Evolutionary conservation across 2,329 filamentous ascomycete species (phyloP), one percentile per base, ranked within the genome.

Genomic region (Apiospora rasikravindrae): DNA sequence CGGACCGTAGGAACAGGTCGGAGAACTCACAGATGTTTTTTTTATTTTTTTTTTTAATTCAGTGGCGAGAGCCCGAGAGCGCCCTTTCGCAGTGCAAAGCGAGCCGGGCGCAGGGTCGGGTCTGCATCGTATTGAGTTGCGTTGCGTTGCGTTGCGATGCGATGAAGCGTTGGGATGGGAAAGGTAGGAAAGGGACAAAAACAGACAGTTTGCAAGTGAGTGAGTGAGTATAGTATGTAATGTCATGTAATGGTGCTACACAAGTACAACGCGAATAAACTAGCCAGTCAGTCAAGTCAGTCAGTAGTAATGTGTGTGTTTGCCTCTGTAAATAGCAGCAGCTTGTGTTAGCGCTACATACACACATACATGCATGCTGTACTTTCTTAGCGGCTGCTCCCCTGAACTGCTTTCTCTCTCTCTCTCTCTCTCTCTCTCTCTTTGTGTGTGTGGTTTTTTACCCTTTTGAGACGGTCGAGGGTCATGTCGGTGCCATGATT

Each of bases 1-100:
- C 57, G 57, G 57, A 64, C 57, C 40, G 40, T 13, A 40, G 40
- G 33, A 33, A 57, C 53, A 57, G 29, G 16, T 61, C 53, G 57
- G 57, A 64, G 57, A 64, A n/a, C 57, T 64, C 57, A 64, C 57
- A 40, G 57, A 61, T 40, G 53, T 61, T 61, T 61, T 61, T 29
- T n/a, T n/a, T n/a, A n/a, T n/a, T n/a, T n/a, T n/a, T n/a, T n/a
- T n/a, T n/a, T n/a, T n/a, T n/a, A n/a, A 29, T 19, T 8, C 11
- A 37, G 53, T 61, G 29, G 29, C 22, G 57, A 33, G 57, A 64
- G 57, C 57, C 57, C 57, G 57, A 64, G 57, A 64, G 57, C 57
- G 57, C 57, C 33, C 22, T 29, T 64, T n/a, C 19, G 57, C 33
- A 40, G 22, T 11, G 53, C 53, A 22, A 61, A 8, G 16, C 2